Evolutionary conservation across 1,284 basidiomycete species (phyloP), one percentile per base, ranked within the genome.

Genomic region (Lentinula novae-zelandiae): DNA sequence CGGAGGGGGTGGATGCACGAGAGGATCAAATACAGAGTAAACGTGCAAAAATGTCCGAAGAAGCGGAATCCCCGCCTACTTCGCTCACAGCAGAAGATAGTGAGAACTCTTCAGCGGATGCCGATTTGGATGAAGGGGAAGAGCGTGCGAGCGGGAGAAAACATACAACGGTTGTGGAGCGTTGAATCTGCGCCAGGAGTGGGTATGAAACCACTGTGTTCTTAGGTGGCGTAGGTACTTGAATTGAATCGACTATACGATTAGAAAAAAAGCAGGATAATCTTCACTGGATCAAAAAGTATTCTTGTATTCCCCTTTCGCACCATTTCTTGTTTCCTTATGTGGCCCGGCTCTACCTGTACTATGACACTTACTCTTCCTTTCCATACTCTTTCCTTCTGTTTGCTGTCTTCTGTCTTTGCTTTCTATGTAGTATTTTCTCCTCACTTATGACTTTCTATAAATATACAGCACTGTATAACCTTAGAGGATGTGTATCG

Each of bases 11-110:
- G 15, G 56, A 58, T 44, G 38, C 12, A 40, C 34, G 27, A 34
- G 27, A 56, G 7, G 33, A 34, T 39, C 36, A 42, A n/a, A 53
- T 27, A 3, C 17, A 36, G 22, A 53, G 36, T 42, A 54, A 56
- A 46, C 49, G 57, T 12, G 57, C 51, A 17, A 58, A 58, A 20
- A 52, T 53, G 38, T 58, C 57, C 10, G 57, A 58, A 15, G 57
- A 58, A 33, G 57, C 50, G 2, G 57, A 58, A 15, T 58, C 57
- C 2, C 57, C 57, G n/a, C 57, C 57, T 15, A 58, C 57, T 33
- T 58, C 57, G 31, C 33, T 58, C 10, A 58, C 49, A 15, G 57
- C 57, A 27, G 57, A 58, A 31, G 57, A 58, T 44, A 58, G 57
- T n/a, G 57, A 58, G 22, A 27, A 58, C 10, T 58, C 57, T 44